These are phyloP conservation scores for Aspergillus ustus DNA, from an alignment of 2,329 filamentous ascomycete genomes.

Conservation along the genomic window DNA sequence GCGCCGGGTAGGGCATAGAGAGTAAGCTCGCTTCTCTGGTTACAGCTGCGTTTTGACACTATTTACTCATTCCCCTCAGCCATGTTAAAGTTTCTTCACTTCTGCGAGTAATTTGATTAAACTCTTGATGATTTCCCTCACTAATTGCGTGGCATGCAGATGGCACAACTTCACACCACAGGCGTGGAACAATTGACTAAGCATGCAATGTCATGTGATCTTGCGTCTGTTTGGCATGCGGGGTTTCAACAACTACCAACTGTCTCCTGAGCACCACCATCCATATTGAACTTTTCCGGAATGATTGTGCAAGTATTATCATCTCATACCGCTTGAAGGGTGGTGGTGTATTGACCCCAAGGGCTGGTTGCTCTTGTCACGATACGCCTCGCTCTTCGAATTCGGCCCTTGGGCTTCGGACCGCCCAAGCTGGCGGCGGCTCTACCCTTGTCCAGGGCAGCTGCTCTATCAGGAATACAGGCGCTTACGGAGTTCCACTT, in stretches of 20 bases:
- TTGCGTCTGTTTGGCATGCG: slow-evolving; percentile 3
- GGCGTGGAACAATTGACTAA: neutral
- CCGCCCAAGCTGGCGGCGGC: slow-evolving; percentile 18
- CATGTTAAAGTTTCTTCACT: slow-evolving; percentile 9
- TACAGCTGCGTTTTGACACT: neutral
- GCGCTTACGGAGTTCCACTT: slow-evolving; percentile 41
- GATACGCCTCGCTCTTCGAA: neutral
- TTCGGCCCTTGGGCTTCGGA: neutral
- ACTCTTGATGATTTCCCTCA: neutral
- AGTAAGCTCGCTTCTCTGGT: neutral
- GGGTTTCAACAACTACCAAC: slow-evolving; percentile 4
- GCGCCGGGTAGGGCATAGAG: neutral
- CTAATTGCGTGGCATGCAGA: slow-evolving; percentile 8
- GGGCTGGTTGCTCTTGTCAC: neutral
- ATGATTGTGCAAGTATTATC: neutral
- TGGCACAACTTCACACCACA: neutral
- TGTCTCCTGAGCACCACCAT: neutral
- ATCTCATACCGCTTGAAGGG: neutral
- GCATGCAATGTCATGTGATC: slow-evolving; percentile 4
- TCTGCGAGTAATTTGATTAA: slow-evolving; percentile 4
- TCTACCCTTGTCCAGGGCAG: slow-evolving; percentile 34
- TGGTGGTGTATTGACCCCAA: neutral
- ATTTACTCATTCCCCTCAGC: neutral
- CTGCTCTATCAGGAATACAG: slow-evolving; percentile 36
- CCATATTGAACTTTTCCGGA: neutral